Evolutionary conservation across 2,329 filamentous ascomycete species (phyloP).

Genomic region (Rhinocladiella similis): DNA sequence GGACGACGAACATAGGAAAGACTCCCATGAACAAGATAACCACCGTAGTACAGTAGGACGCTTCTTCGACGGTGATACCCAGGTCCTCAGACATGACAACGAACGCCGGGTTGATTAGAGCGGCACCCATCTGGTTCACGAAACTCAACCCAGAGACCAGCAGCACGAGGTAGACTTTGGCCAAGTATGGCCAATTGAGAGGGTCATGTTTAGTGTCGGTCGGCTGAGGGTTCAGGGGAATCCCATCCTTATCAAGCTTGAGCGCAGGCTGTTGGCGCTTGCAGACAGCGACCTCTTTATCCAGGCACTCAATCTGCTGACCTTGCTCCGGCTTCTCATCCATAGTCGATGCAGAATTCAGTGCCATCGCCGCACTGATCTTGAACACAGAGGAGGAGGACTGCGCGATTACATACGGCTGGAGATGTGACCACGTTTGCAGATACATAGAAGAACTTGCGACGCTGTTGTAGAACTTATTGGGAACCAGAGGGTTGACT

Average conservation of each 20-base stretch:
- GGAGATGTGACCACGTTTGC: too few species aligned
- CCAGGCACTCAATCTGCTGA: too few species aligned
- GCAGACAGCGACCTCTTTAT: too few species aligned
- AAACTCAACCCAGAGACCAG: conserved; percentile 35
- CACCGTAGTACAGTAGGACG: conserved; percentile 36
- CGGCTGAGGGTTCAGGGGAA: conserved; percentile 7
- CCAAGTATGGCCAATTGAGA: conserved; percentile 29
- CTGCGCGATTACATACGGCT: too few species aligned
- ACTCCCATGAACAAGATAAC: conserved; percentile 35
- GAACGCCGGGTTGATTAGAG: conserved; percentile 36
- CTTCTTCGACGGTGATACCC: conserved; percentile 32
- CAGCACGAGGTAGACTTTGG: conserved; percentile 29
- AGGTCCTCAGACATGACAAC: conserved; percentile 33
- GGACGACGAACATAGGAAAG: conserved; percentile 25
- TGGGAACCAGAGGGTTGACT: too few species aligned
- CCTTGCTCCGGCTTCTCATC: too few species aligned
- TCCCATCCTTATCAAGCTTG: conserved; percentile 8
- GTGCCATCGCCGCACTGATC: too few species aligned
- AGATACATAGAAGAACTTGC: too few species aligned
- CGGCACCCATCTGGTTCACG: conserved; percentile 31
- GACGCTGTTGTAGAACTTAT: too few species aligned
- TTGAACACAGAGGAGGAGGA: too few species aligned
- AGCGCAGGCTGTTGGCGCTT: neutral
- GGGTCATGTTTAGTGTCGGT: conserved; percentile 8
- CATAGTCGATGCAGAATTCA: too few species aligned